A percentile compares a stretch with the other conserved stretches of the same genome.
phyloP scores from a whole-genome alignment of 306 rosid species.

The Morella rubra region DNA sequence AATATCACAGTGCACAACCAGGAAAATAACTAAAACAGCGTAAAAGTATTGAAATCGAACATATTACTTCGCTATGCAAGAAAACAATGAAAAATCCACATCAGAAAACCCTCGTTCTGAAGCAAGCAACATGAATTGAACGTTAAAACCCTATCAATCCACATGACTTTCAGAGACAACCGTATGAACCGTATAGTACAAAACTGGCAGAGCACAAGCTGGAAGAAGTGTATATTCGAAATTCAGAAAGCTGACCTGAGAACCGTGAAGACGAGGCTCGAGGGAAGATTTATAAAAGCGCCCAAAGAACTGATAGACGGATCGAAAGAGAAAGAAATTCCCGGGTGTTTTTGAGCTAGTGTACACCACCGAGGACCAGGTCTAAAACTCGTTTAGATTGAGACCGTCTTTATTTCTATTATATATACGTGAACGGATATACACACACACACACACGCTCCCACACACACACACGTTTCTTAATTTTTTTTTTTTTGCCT shows the following conservation, averaged over 20 bases:
- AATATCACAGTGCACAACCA: too few relatives aligned
- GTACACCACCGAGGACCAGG: too few relatives aligned
- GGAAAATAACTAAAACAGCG: not conserved
- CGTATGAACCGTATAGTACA: not conserved
- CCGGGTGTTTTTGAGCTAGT: not conserved
- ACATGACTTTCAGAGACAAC: not conserved
- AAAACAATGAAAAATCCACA: not conserved
- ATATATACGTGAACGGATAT: too few relatives aligned
- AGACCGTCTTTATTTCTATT: too few relatives aligned
- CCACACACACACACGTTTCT: too few relatives aligned
- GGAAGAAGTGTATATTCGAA: not conserved
- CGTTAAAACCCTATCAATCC: constrained; percentile 14
- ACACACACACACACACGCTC: too few relatives aligned
- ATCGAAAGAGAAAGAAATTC: not conserved
- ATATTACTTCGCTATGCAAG: not conserved
- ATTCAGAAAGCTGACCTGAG: constrained; percentile 7
- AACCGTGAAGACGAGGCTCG: not conserved
- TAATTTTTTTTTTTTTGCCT: too few relatives aligned
- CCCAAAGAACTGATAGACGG: too few relatives aligned
- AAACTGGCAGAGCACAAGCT: not conserved
- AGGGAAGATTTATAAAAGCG: too few relatives aligned
- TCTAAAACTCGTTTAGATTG: too few relatives aligned
- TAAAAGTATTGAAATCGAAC: not conserved
- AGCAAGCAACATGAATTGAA: constrained; percentile 11
- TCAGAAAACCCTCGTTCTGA: constrained; percentile 28